Conservation (phyloP, 1,139 yeast species). For the Blastobotrys proliferans region DNA sequence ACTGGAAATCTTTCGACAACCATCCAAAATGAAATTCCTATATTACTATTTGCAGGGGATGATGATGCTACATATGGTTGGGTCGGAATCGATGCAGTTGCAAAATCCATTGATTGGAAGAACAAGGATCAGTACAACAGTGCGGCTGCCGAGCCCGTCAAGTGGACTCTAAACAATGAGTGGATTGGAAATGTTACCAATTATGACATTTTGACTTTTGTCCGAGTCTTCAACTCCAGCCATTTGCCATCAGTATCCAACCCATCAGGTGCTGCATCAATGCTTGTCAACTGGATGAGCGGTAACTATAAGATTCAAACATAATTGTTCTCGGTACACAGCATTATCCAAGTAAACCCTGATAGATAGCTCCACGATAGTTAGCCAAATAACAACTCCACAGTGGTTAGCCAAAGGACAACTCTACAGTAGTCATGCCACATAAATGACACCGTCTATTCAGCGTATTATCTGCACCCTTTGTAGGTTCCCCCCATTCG, state of each 20-base stretch:
- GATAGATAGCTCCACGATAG: not conserved
- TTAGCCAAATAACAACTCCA: not conserved
- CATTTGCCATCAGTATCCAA: conserved; percentile 39
- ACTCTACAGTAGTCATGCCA: conserved; percentile 81
- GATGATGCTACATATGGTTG: conserved; percentile 83
- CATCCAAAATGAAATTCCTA: conserved; percentile 59
- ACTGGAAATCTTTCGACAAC: conserved; percentile 61
- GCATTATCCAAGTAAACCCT: not conserved
- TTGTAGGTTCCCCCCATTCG: conserved; percentile 65
- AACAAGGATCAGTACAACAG: conserved; percentile 34
- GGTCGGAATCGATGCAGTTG: conserved; percentile 80
- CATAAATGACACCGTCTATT: conserved; percentile 71
- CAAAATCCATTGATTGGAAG: conserved; percentile 59
- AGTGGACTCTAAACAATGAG: conserved; percentile 32
- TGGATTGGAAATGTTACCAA: conserved; percentile 32
- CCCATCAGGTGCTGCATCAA: conserved; percentile 5
- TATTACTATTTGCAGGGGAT: conserved; percentile 79
- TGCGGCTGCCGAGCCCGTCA: conserved; percentile 32
- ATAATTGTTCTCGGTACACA: not conserved
- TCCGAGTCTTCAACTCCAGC: conserved; percentile 69
- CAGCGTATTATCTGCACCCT: conserved; percentile 45
- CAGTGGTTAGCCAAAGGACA: conserved; percentile 38
- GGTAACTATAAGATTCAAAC: conserved; percentile 7
- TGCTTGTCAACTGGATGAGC: conserved; percentile 9
- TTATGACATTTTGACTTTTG: conserved; percentile 73